Base-by-base conservation (phyloP, 2,329 filamentous ascomycete genomes). In the Trichophyton schoenleinii region DNA sequence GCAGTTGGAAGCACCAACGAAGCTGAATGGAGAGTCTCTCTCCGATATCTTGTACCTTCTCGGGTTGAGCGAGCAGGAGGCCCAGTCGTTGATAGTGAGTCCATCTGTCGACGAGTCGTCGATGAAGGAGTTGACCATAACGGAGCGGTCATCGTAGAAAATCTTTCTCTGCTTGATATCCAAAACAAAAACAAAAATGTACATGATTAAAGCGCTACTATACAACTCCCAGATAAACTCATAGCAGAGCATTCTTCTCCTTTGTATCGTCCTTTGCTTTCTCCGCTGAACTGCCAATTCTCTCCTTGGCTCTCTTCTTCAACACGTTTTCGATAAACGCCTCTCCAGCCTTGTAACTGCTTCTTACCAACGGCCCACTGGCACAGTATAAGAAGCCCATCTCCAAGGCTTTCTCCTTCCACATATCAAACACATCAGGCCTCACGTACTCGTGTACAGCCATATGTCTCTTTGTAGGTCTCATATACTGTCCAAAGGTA, bases 401-500 rank as follows among this genome's bases (percentile, higher is more conserved):
- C 64, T 96, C 91, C 53, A 97, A 80, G 44, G 94, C 92, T 59
- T 91, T 84, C 77, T 90, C 84, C 63, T 88, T 84, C 94, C 94
- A 99, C 69, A 88, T 78, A 71, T 97, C 92, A 71, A 99, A 99
- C 64, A 87, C 85, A 64, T 88, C 89, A 0, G 94, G 94, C 0
- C 91, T 92, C 55, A 99, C 83, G 73, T 99, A 99, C 73, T 92
- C 90, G 70, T 95, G 88, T 36, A 99, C 94, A 74, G 95, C 87
- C 84, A 99, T 92, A 74, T 99, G 94, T 52, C 92, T 84, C 80
- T 97, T 99, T 3, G 94, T 99, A 1, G 94, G 94, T 9, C 92
- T 89, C 94, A 99, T 99, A 79, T 99, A 99, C 79, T 99, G 94
- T n/a, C 94, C 94, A 68, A 99, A 99, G 0, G 94, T 99, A 62